Evolutionary conservation across 1,139 yeast genomes (phyloP).

Genomic region (Candida tropicalis): DNA sequence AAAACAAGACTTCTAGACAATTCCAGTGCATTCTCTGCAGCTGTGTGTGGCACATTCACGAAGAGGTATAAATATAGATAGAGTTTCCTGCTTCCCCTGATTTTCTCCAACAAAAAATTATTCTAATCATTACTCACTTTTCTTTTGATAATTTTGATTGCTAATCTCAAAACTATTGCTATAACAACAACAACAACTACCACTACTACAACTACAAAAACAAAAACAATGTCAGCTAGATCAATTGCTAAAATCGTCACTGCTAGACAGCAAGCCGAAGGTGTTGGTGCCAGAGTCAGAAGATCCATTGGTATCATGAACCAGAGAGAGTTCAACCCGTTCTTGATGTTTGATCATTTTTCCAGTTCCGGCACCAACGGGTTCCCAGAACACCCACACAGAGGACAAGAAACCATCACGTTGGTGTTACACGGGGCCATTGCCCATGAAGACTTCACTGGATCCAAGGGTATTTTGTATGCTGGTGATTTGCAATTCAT

Average conservation of each 20-base stretch:
- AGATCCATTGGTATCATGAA: constrained; percentile 74
- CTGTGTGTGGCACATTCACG: no score
- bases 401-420: constrained; percentile 89
- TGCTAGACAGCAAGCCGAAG: constrained; percentile 80
- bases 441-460: constrained; percentile 93
- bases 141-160: no score
- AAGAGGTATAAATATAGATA: not conserved
- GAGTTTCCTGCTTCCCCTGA: not conserved
- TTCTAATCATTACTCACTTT: no score
- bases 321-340: constrained; percentile 78
- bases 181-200: not conserved
- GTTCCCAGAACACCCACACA: constrained; percentile 92
- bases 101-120: no score
- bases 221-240: constrained; percentile 31
- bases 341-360: constrained; percentile 84
- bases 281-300: constrained; percentile 87
- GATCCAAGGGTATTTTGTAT: constrained; percentile 72
- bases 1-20: not conserved
- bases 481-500: constrained; percentile 92
- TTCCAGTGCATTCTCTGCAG: not conserved
- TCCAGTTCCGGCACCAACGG: constrained; percentile 56
- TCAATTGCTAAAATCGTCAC: constrained; percentile 59
- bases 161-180: no score
- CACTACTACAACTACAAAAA: not conserved
- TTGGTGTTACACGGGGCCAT: constrained; percentile 71